phyloP scores from a whole-genome alignment of 2,329 filamentous ascomycete species.

The Diaporthe sp. region DNA sequence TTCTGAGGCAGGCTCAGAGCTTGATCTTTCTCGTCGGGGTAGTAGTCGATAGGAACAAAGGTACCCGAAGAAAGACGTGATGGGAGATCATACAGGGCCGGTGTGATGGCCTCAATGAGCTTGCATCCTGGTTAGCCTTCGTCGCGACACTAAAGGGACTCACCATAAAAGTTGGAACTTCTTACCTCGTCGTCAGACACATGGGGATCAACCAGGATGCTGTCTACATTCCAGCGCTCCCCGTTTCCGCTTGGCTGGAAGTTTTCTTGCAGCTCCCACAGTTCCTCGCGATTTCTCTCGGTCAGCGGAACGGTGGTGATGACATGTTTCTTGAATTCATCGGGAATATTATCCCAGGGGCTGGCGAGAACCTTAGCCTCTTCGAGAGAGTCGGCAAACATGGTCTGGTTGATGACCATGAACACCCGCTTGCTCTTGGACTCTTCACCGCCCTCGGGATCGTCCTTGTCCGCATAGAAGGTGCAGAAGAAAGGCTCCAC shows the following conservation, averaged over 20 bases:
- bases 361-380: not conserved
- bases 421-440: slow-evolving; percentile 18
- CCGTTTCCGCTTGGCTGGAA: slow-evolving; percentile 8
- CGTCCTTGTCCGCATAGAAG: slow-evolving; percentile 1
- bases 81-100: not conserved
- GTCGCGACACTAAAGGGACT: not conserved
- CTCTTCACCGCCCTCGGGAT: not conserved
- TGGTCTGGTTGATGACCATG: not conserved
- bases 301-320: not conserved
- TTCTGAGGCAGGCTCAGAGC: slow-evolving; percentile 6
- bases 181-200: not conserved
- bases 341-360: not conserved
- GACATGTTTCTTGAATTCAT: not conserved
- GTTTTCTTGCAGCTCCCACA: not conserved
- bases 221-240: slow-evolving; percentile 16
- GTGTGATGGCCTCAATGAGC: not conserved
- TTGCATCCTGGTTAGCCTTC: not conserved
- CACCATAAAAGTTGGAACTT: too few species aligned
- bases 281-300: not conserved
- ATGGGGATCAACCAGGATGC: not conserved
- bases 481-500: slow-evolving; percentile 15
- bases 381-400: slow-evolving; percentile 19
- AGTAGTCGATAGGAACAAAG: not conserved
- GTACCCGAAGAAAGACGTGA: not conserved
- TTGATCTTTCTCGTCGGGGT: not conserved